These are phyloP conservation scores for Ascocoryne sarcoides DNA, from an alignment of 2,329 filamentous ascomycete genomes.

Conservation along the genomic window DNA sequence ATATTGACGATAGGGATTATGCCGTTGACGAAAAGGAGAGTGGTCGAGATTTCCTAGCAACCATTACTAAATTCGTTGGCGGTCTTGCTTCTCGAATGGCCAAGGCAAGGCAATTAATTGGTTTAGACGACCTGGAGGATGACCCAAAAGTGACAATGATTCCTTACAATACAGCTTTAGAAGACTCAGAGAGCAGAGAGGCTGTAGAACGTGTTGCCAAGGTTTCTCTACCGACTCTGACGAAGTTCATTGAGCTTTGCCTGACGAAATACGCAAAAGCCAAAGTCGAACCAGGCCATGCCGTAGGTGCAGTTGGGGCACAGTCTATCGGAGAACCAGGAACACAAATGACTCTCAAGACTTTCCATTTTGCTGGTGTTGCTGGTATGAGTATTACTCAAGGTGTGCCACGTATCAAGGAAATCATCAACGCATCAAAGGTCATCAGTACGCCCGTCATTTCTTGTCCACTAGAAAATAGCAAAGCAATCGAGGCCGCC, in stretches of 20 bases:
- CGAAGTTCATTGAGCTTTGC: constrained; percentile 71
- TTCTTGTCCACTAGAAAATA: constrained; percentile 72
- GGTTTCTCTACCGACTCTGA: constrained; percentile 65
- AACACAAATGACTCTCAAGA: constrained; percentile 98
- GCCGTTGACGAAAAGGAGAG: constrained; percentile 74
- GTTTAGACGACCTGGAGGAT: constrained; percentile 38
- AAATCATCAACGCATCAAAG: constrained; percentile 98
- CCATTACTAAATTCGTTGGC: constrained; percentile 65
- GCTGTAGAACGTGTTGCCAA: constrained; percentile 67
- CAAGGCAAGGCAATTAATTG: constrained; percentile 41
- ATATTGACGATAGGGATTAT: constrained; percentile 60
- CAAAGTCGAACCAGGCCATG: constrained; percentile 87
- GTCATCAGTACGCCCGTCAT: constrained; percentile 92
- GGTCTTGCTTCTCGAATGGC: constrained; percentile 53
- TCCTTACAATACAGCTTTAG: constrained; percentile 24
- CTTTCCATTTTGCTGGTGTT: constrained; percentile 99
- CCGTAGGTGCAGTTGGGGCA: constrained; percentile 90
- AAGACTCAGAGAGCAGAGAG: constrained; percentile 22
- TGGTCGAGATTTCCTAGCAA: constrained; percentile 70
- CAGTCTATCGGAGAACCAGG: constrained; percentile 98
- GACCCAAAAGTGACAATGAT: constrained; percentile 25
- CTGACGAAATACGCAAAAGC: constrained; percentile 85
- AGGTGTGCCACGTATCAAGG: constrained; percentile 98
- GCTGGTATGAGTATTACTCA: constrained; percentile 99
- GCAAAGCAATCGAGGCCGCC: constrained; percentile 67